Evolutionary conservation across 129 eudicot species (phyloP), one percentile per base, ranked within the genome.

Genomic region (Smallanthus sonchifolius): DNA sequence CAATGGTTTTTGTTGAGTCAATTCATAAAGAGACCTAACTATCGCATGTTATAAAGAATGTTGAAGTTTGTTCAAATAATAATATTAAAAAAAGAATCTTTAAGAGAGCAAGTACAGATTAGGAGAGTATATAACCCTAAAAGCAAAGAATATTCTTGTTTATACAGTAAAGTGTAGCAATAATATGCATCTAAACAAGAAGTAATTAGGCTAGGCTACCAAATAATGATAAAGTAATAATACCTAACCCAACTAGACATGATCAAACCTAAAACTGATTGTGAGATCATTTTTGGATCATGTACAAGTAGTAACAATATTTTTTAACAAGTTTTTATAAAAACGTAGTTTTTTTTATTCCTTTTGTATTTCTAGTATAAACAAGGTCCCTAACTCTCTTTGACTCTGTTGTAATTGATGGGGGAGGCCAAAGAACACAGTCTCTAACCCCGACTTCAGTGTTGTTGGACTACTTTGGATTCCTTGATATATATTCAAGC

Each of bases 71-170:
- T 75, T 72, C 79, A 67, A 48, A 67, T 76, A 34, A 65, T 51
- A 65, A 20, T 56, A 61, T 80, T 73, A 70, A 76, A 80, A 32
- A 16, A 67, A 67, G 77, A 35, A 80, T 74, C 63, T 77, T 70
- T 80, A 77, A 11, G 16, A 45, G n/a, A 7, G 45, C 51, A 45
- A 45, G 51, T 13, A 45, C 5, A 45, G 15, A 13, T 45, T 45
- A 45, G 0, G 51, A 11, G 51, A 10, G 11, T 35, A 80, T 70
- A 60, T 69, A 77, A 74, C 80, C 87, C 70, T 37, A 43, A 77
- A 75, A 74, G 70, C 45, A 61, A 69, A 81, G 82, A 74, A 77
- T 83, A 76, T 69, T 85, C 82, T 73, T 67, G 79, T 52, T 68
- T 45, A 76, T 61, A 81, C 79, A 76, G 80, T 74, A 24, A 52